A percentile compares a stretch with the other conserved stretches of the same genome.
phyloP scores from a whole-genome alignment of 1,284 basidiomycete species.

The Anthracocystis panici-leucophaei region DNA sequence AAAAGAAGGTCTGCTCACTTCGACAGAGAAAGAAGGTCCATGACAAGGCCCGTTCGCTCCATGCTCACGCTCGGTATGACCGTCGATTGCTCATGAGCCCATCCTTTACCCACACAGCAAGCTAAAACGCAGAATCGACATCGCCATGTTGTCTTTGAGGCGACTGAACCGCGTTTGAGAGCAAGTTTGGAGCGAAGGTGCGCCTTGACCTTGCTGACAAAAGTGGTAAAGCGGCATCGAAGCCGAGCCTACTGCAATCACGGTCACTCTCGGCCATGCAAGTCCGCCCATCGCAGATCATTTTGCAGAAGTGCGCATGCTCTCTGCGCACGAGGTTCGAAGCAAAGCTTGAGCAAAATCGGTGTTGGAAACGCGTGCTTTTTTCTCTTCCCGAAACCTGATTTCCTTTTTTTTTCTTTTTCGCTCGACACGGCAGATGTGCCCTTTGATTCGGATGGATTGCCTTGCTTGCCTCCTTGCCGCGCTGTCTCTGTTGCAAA shows the following conservation, averaged over 20 bases:
- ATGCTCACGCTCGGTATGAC: too few relatives aligned
- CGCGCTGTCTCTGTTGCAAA: too few relatives aligned
- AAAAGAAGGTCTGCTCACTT: too few relatives aligned
- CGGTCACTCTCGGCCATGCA: conserved; percentile 7
- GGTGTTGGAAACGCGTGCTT: neutral
- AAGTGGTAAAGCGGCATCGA: conserved; percentile 4
- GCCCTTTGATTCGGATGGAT: neutral
- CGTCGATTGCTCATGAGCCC: too few relatives aligned
- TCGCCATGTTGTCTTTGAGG: too few relatives aligned
- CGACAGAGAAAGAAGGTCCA: too few relatives aligned
- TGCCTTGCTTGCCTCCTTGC: neutral
- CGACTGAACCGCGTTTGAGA: too few relatives aligned
- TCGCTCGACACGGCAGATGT: neutral
- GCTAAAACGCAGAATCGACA: too few relatives aligned
- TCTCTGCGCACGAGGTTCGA: neutral
- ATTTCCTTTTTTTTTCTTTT: too few relatives aligned
- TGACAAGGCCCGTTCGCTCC: too few relatives aligned
- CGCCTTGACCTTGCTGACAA: neutral
- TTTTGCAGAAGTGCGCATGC: neutral
- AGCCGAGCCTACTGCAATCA: neutral
- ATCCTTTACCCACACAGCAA: too few relatives aligned
- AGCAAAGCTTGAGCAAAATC: neutral
- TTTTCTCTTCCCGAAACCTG: neutral
- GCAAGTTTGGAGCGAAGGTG: neutral
- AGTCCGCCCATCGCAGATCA: neutral